Base-by-base conservation (phyloP, 805 yeast genomes). In the Citeromyces matritensis region DNA sequence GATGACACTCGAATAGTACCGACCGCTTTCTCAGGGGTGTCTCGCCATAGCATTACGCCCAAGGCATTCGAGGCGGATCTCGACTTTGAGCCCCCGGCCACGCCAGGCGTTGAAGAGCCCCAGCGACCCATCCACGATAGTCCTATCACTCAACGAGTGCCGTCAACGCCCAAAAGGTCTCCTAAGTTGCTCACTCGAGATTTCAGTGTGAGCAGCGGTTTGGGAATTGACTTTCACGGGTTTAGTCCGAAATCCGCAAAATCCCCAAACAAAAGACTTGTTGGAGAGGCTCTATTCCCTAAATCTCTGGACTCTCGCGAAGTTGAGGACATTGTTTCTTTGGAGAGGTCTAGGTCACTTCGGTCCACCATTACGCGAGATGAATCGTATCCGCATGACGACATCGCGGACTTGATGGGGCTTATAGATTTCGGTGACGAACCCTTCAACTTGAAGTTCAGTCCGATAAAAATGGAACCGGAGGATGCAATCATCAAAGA, bases 261-360 rank as follows among this genome's bases (percentile, higher is more conserved):
- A 26, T 10, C 29, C 9, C 15, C 21, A 4, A 6, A 26, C 21
- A 35, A 37, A 24, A 40, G 53, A 7, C 61, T 58, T 36, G 49
- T 55, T 4, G 74, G 76, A 15, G 76, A 78, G 34, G 69, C 73
- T 0, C 49, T 80, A 15, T 81, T 81, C 48, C 93, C 93, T 1
- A 79, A 74, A 45, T 66, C 72, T 3, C 55, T 81, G 23, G 75
- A 65, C 35, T 59, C 68, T 0, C 69, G 65, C 32, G 93, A 81
- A 44, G 80, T 81, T 8, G 81, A 76, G 39, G 73, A 81, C 29
- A 81, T 81, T 35, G 76, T 77, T 3, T 65, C 78, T 6, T 45
- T 81, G 28, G 93, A 81, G 48, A 61, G 86, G 37, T 68, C 79
- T 6, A 45, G 72, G 31, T 66, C 74, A 4, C 57, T 67, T 57